These are phyloP conservation scores for Picea sitchensis DNA, from an alignment of 75 land plant genomes.

Conservation along the genomic window DNA sequence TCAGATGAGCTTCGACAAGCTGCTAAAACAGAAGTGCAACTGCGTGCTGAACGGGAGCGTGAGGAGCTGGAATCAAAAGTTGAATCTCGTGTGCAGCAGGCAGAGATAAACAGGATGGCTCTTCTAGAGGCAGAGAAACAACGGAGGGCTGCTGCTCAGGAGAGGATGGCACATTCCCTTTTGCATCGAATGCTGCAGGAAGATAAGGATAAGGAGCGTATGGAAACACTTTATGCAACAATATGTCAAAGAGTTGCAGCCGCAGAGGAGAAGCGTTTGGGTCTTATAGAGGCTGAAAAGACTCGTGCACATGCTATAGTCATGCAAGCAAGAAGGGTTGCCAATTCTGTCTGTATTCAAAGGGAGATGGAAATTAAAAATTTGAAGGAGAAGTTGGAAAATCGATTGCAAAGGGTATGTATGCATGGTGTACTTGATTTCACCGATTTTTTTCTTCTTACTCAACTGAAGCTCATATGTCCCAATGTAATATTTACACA, in stretches of 20 bases:
- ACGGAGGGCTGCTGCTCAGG: slow-evolving; percentile 68
- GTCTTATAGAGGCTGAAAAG: slow-evolving; percentile 82
- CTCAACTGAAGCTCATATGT: slow-evolving; percentile 2
- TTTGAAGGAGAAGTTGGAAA: slow-evolving; percentile 76
- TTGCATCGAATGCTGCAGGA: slow-evolving; percentile 43
- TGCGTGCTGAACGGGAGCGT: slow-evolving; percentile 83
- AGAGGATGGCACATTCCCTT: slow-evolving; percentile 64
- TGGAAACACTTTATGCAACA: slow-evolving; percentile 53
- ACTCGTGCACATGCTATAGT: slow-evolving; percentile 72
- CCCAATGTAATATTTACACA: slow-evolving; percentile 14
- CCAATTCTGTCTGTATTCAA: slow-evolving; percentile 62
- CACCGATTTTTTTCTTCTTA: neutral
- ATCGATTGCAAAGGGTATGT: slow-evolving; percentile 75
- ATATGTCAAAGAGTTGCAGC: slow-evolving; percentile 85
- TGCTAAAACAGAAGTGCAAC: slow-evolving; percentile 84
- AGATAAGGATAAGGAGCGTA: slow-evolving; percentile 71
- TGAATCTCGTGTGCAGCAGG: slow-evolving; percentile 84
- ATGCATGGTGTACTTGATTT: neutral
- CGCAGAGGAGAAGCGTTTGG: slow-evolving; percentile 90
- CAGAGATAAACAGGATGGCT: slow-evolving; percentile 84
- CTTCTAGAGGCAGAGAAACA: slow-evolving; percentile 75
- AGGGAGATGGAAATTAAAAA: slow-evolving; percentile 76
- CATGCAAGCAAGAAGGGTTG: slow-evolving; percentile 72
- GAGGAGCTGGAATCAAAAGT: slow-evolving; percentile 78
- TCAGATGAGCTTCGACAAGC: slow-evolving; percentile 83